Evolutionary conservation across 306 rosid species (phyloP), one percentile per base, ranked within the genome.

Genomic region (Acacia melanoxylon): DNA sequence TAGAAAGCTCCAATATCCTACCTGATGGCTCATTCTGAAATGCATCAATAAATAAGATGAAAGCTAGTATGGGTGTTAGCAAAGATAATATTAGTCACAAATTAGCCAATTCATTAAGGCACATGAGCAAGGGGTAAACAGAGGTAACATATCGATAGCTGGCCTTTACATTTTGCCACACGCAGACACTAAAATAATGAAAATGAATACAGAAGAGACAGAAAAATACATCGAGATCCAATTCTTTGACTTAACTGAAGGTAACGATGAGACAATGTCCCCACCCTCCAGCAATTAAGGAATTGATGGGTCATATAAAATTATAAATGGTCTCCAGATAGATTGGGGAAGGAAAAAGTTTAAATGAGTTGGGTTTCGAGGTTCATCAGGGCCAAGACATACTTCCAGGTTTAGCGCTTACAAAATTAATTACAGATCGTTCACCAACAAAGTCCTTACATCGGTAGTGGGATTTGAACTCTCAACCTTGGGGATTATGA

Each of bases 1-100:
- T 93, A 84, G 92, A 95, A 45, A 95, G 92, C 87, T 95, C 98
- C 89, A 95, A 88, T 84, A 95, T 91, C 86, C 88, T 90, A 58
- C 95, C 90, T 5, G 95, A 91, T 33, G 98, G 94, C 83, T 88
- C 92, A 45, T 81, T 77, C 98, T 94, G 90, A 75, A 79, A 82
- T 70, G 80, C 48, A 75, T 29, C 80, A 75, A 52, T 25, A 75
- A 22, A 56, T 45, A 81, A 77, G 72, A 61, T 74, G 80, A 31
- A 84, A 73, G 72, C 6, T 6, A 76, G 40, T 27, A 83, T 54
- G 45, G 76, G 76, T 77, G 33, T 77, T 45, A 72, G 77, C 78
- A 80, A 76, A 40, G 71, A 54, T 31, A 68, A 41, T 58, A 76
- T 40, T 68, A 33, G 70, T 70, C 35, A 65, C 68, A 72, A 79